Percentiles rank a stretch among this genome's conserved stretches.
Conservation (phyloP, 805 yeast genomes). For the Peterozyma xylosa region DNA sequence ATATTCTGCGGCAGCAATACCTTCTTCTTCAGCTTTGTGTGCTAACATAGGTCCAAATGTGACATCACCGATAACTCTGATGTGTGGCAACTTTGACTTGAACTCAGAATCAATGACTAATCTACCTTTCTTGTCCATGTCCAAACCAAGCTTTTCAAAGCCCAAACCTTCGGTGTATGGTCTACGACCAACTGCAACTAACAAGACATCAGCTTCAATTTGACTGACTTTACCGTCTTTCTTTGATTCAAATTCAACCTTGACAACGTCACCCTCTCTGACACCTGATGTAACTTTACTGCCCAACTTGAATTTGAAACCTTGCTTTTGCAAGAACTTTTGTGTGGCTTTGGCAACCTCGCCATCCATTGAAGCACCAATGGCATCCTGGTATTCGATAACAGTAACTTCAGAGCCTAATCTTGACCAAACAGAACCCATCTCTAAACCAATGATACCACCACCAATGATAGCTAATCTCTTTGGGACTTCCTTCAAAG, state of each 20-base stretch:
- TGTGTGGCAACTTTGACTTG: constrained; percentile 87
- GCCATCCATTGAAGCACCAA: constrained; percentile 98
- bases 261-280: constrained; percentile 83
- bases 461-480: constrained; percentile 92
- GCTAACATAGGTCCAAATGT: constrained; percentile 99
- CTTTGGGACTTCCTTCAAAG: constrained; percentile 87
- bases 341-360: constrained; percentile 90
- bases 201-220: constrained; percentile 83
- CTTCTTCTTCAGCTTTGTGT: constrained; percentile 99
- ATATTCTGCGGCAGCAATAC: constrained; percentile 96
- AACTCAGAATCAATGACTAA: constrained; percentile 90
- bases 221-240: constrained; percentile 77
- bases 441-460: constrained; percentile 98
- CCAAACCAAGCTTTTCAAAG: constrained; percentile 84
- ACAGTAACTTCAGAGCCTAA: constrained; percentile 94
- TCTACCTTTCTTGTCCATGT: constrained; percentile 87
- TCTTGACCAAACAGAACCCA: constrained; percentile 97
- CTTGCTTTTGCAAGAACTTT: constrained; percentile 90
- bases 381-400: constrained; percentile 79
- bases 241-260: constrained; percentile 81
- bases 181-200: constrained; percentile 98
- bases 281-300: constrained; percentile 86
- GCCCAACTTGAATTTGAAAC: constrained; percentile 84
- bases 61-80: constrained; percentile 96
- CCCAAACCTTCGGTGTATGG: constrained; percentile 89